phyloP scores from a whole-genome alignment of 345 rosid species.

The Turritis glabra region DNA sequence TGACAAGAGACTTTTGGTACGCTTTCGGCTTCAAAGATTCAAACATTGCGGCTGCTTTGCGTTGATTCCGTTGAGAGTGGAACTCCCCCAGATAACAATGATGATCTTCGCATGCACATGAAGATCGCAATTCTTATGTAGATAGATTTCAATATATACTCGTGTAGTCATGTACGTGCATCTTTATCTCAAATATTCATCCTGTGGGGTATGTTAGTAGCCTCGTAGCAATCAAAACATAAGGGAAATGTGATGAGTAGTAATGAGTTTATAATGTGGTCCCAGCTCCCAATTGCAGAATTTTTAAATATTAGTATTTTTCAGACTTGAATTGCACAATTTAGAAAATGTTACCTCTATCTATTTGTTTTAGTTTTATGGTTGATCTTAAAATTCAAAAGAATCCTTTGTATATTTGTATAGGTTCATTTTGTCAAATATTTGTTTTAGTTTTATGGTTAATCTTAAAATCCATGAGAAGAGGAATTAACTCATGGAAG shows the following conservation, averaged over 20 bases:
- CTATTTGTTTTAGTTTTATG: background rate
- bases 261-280: constrained; percentile 9
- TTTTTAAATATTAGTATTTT: background rate
- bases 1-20: constrained; percentile 20
- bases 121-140: constrained; percentile 12
- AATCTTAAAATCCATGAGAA: background rate
- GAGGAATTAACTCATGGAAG: background rate
- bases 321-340: background rate
- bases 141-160: background rate
- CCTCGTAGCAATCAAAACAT: constrained; percentile 22
- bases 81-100: constrained; percentile 31
- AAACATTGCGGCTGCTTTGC: constrained; percentile 38
- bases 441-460: too few species aligned
- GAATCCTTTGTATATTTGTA: background rate
- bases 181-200: background rate
- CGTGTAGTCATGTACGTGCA: constrained; percentile 23
- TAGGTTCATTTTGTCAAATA: background rate
- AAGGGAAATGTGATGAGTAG: background rate
- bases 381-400: background rate
- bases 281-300: background rate
- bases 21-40: constrained; percentile 38
- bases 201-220: constrained; percentile 21
- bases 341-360: background rate
- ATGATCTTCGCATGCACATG: constrained; percentile 41
- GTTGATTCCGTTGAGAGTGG: constrained; percentile 32